Base-by-base conservation (phyloP, 1,139 yeast species). In the Martiniozyma asiatica region DNA sequence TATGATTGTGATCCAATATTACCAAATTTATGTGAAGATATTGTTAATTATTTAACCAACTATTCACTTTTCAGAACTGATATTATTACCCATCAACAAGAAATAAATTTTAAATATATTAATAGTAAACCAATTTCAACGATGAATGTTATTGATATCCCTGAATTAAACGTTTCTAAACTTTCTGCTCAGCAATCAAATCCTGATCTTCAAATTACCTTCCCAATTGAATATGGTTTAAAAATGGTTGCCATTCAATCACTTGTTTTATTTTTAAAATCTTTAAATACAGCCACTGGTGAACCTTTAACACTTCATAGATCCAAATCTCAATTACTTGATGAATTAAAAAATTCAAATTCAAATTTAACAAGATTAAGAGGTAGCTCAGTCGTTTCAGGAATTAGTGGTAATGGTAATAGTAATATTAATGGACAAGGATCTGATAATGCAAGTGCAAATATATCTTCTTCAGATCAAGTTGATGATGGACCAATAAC, bases 1-100 rank as follows among this genome's bases (percentile, higher is more conserved):
- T 92, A 89, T 53, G 99, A 92, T 53, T 92, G 99, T 59, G 95
- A 85, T 51, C 67, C 78, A 12, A 61, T 70, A 6, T 70, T 78
- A 65, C 82, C 94, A 28, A 89, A 89, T 50, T 65, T 87, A 30
- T 84, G 89, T 52, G 98, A 92, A 54, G 66, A 72, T 33, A 60
- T 82, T 24, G 71, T 85, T 33, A 89, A 84, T 42, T 76, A 79
- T 43, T 61, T 89, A 42, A 79, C 94, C 5, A 72, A 69, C 42
- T 58, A 79, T 35, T 76, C 95, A 0, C 61, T 81, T 26, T 65
- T 77, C 1, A 66, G 85, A 38, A 76, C 79, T 5, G 92, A 77
- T 15, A 73, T 78, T 9, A 68, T 92, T 0, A 68, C 73, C 13
- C 9, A 24, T 3, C 65, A 70, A 25, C 94, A 85, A 46, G 72